These are phyloP conservation scores for Chloroidium sp. DNA, from an alignment of 163 green algal species.

Conservation along the genomic window DNA sequence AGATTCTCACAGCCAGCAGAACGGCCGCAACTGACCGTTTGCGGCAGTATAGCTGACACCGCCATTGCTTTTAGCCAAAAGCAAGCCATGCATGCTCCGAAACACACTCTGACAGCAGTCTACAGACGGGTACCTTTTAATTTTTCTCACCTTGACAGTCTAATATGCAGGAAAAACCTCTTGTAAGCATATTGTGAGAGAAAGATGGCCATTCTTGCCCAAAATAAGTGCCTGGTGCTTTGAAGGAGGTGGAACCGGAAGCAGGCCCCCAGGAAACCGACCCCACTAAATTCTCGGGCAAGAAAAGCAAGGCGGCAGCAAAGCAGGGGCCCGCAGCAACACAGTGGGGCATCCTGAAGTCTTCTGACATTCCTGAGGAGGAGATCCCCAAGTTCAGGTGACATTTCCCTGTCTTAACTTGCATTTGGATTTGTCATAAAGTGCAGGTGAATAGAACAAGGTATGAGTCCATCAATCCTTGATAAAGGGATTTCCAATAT, in stretches of 20 bases:
- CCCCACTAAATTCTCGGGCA: conserved; percentile 82
- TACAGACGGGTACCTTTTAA: too few species aligned
- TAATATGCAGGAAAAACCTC: too few species aligned
- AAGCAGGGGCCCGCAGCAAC: conserved; percentile 77
- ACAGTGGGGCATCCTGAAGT: conserved; percentile 90
- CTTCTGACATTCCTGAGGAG: conserved; percentile 38
- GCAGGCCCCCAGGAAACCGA: conserved; percentile 38
- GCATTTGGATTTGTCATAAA: too few species aligned
- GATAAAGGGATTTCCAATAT: not conserved
- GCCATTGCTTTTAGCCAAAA: too few species aligned
- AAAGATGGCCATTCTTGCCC: not conserved
- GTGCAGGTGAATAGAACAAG: too few species aligned
- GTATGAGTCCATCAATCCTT: not conserved
- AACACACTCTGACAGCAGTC: too few species aligned
- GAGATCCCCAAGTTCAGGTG: conserved; percentile 80
- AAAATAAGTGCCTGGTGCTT: not conserved
- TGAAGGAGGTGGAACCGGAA: conserved; percentile 6
- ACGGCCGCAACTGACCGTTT: not conserved
- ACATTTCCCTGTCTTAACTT: not conserved
- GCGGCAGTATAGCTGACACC: not conserved
- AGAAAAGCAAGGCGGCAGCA: conserved; percentile 90
- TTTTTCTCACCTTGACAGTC: too few species aligned
- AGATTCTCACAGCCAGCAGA: not conserved
- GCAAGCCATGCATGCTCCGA: too few species aligned
- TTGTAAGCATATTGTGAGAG: too few species aligned